Evolutionary conservation across 257 asterid genomes (phyloP), one percentile per base, ranked within the genome.

Genomic region (Gardenia jasminoides): DNA sequence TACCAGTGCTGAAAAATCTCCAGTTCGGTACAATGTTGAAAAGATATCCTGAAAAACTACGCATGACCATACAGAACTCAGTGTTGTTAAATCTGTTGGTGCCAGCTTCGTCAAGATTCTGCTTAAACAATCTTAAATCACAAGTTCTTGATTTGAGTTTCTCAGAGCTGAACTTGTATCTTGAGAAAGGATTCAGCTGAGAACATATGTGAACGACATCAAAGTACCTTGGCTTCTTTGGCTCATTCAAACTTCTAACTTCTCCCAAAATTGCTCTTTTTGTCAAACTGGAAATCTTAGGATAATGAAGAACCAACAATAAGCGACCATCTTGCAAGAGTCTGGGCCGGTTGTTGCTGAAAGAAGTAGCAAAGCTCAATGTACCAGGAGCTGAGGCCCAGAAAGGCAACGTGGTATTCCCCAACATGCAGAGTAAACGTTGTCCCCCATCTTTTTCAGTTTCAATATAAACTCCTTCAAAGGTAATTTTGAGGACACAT

Each of bases 251-350:
- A 72, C 81, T 77, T 73, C 9, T 71, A 44, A 81, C 52, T 67
- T 81, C 84, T 65, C 84, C 84, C 48, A 65, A 12, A 50, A 81
- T 77, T 26, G 81, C 78, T 59, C 71, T 75, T n/a, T 24, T 61
- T 4, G 73, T 47, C 74, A 76, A 61, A 61, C 43, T 76, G 58
- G 46, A 76, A 6, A 22, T 46, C 44, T 64, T 67, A 69, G 80
- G 80, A 39, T 69, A 76, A 7, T n/a, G 78, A 58, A 81, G 73
- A 69, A 76, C 78, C 62, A 76, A 47, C 43, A 81, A 24, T 8
- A 81, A 31, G 50, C 74, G 78, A 76, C 54, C 78, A 71, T 80
- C 76, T 24, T 22, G 76, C 71, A 52, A n/a, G 44, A 73, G 61
- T 48, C 54, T 10, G 71, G 46, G 47, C 66, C 24, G 9, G 41